Base-by-base conservation (phyloP, 306 rosid species). In the Delonix regia region DNA sequence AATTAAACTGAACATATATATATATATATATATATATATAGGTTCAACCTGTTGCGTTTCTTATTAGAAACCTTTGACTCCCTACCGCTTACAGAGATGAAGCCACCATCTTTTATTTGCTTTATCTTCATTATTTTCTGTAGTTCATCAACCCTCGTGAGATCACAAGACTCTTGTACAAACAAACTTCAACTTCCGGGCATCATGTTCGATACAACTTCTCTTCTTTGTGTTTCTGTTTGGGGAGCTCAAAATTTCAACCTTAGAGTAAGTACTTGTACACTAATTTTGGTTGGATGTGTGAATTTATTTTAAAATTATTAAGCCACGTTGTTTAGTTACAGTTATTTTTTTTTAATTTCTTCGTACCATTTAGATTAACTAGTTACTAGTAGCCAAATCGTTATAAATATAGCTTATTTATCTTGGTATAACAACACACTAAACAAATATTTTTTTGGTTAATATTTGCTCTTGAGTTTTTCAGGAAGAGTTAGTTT, bases 161-260 rank as follows among this genome's bases (percentile, higher is more conserved):
- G 13, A 60, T 69, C 42, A 49, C 73, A 81, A 61, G 81, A 81
- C 42, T 81, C 85, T 27, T 69, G 85, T 71, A 0, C 38, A 61
- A 69, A 77, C 19, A 49, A 44, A 3, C 1, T 63, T 1, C 7
- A 48, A 4, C 18, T 49, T 71, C 34, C 2, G 7, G 1, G 1
- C 18, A 21, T 71, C 18, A 55, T 34, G 22, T 73, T 83, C 21
- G 80, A 78, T 39, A 57, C 76, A 28, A 47, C 9, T 21, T 47
- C 76, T 4, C 80, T 83, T 48, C 60, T 4, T 0, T 83, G 86
- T 44, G 21, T 11, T 59, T 16, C 51, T 36, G 76, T 66, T 73
- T 78, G 83, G 80, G 27, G 30, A 1, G 8, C 59, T 78, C 34
- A 73, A 33, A 73, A 33, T 22, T 73, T 78, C 83, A 38, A 78